A percentile compares a stretch with the other conserved stretches of the same genome.
phyloP scores from a whole-genome alignment of 192 early-diverging fungal genomes.

The Rhizophagus clarus region DNA sequence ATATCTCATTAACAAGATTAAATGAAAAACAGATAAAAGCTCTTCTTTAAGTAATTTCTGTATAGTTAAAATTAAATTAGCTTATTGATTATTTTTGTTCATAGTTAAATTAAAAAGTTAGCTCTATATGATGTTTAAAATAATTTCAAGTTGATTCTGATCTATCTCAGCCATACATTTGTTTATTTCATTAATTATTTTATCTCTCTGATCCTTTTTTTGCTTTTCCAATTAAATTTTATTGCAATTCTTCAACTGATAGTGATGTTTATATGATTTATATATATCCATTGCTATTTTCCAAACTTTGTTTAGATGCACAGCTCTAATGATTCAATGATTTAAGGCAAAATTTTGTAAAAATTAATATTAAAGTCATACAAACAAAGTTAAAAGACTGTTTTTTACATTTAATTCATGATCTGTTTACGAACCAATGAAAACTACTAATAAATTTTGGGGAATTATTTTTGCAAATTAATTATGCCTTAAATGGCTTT shows the following conservation, averaged over 20 bases:
- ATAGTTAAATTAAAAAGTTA: too few relatives aligned
- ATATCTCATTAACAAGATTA: background rate
- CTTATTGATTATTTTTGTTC: background rate
- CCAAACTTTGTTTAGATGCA: slow-evolving; percentile 9
- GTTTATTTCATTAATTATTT: background rate
- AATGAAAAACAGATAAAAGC: background rate
- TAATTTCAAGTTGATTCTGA: too few relatives aligned
- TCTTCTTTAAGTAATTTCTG: background rate
- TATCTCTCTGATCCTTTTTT: background rate
- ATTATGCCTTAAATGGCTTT: too few relatives aligned
- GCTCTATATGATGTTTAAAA: too few relatives aligned
- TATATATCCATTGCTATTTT: background rate
- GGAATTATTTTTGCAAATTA: too few relatives aligned
- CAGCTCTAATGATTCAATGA: background rate
- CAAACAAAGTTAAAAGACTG: background rate
- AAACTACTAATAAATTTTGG: too few relatives aligned
- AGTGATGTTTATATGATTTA: slow-evolving; percentile 1
- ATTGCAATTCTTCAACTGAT: background rate
- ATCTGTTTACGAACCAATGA: too few relatives aligned
- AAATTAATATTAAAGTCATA: background rate
- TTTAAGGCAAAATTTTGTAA: background rate
- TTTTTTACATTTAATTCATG: too few relatives aligned
- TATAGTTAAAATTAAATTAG: background rate
- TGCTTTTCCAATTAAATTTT: background rate
- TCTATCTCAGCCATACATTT: background rate